Evolutionary conservation across 306 rosid species (phyloP), one percentile per base, ranked within the genome.

Genomic region (Acacia melanoxylon): DNA sequence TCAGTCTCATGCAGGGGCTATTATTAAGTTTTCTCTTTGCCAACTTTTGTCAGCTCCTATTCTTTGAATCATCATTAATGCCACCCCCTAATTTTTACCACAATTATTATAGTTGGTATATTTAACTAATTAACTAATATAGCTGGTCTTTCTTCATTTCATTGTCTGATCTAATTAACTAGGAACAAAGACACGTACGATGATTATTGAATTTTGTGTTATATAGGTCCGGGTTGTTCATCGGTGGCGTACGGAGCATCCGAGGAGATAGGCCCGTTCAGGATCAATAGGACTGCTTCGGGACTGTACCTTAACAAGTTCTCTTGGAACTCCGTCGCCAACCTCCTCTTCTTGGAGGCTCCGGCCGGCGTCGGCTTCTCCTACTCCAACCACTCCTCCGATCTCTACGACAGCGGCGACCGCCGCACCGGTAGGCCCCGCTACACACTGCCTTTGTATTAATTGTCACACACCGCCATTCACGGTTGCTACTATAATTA

Each of bases 171-270:
- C n/a, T 52, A 45, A 45, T 45, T 45, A 45, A 48, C 52, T 37
- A 37, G 41, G 41, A 37, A 37, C 8, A 48, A 5, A 16, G 33
- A 4, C 52, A 42, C 74, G 65, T 25, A 61, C 35, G 25, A 41
- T 17, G 19, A 35, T 67, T 67, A 5, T 52, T 49, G 8, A 14
- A 15, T 49, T 14, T 33, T 74, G 62, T 54, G 10, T 19, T 63
- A 17, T 52, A 20, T 56, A 94, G 99, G 99, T 61, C 99, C 99
- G 5, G 99, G 99, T 72, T 95, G 99, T 87, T 95, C 99, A 17
- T 95, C 99, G 14, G 97, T 95, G 86, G 99, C 99, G 31, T 95
- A 95, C 74, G 99, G 99, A 68, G 99, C 99, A 37, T 95, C 99
- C 1, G 99, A 95, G 70, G 99, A 93, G 77, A 91, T 95, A 19